Conservation (phyloP, 2,329 filamentous ascomycete genomes). For the Magnaporthiopsis incrustans region DNA sequence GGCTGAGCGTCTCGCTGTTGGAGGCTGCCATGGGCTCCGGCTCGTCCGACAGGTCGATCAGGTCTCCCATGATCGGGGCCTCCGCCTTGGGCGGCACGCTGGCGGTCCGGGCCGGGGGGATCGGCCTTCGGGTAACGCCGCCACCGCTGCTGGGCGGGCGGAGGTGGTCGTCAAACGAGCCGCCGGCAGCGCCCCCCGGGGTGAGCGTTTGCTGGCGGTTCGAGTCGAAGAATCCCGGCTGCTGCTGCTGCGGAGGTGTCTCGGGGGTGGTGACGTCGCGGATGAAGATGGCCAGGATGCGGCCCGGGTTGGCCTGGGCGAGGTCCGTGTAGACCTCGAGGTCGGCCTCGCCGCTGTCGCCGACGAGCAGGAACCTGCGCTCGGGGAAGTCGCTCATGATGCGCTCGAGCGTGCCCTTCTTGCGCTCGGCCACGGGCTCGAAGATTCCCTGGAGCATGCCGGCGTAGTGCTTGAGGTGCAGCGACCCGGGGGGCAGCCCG, state of each 20-base stretch:
- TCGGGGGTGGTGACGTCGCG: slow-evolving; percentile 85
- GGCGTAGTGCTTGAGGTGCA: slow-evolving; percentile 92
- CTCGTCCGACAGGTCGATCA: slow-evolving; percentile 55
- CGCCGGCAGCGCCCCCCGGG: too few relatives aligned
- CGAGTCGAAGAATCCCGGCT: slow-evolving; percentile 70
- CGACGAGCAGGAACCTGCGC: slow-evolving; percentile 81
- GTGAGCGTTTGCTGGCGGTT: slow-evolving; percentile 11
- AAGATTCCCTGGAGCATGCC: slow-evolving; percentile 98
- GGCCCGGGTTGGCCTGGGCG: slow-evolving; percentile 73
- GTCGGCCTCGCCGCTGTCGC: slow-evolving; percentile 94
- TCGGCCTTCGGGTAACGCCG: slow-evolving; percentile 17
- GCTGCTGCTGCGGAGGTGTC: slow-evolving; percentile 28
- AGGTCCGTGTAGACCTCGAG: slow-evolving; percentile 95
- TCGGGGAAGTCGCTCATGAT: slow-evolving; percentile 86
- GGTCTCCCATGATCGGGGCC: slow-evolving; percentile 42
- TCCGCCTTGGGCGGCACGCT: slow-evolving; percentile 18
- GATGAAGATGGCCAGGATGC: slow-evolving; percentile 84
- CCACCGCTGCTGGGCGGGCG: slow-evolving; percentile 16
- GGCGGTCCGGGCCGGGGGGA: slow-evolving; percentile 23
- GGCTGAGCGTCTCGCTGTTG: slow-evolving; percentile 39
- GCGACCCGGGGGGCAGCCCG: slow-evolving; percentile 76
- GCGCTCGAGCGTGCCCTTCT: slow-evolving; percentile 78
- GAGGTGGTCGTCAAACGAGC: background rate
- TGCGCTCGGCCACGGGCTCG: slow-evolving; percentile 90
- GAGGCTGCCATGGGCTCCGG: slow-evolving; percentile 25